Evolutionary conservation across 1,284 basidiomycete species (phyloP).

Genomic region (Athelia sp.): DNA sequence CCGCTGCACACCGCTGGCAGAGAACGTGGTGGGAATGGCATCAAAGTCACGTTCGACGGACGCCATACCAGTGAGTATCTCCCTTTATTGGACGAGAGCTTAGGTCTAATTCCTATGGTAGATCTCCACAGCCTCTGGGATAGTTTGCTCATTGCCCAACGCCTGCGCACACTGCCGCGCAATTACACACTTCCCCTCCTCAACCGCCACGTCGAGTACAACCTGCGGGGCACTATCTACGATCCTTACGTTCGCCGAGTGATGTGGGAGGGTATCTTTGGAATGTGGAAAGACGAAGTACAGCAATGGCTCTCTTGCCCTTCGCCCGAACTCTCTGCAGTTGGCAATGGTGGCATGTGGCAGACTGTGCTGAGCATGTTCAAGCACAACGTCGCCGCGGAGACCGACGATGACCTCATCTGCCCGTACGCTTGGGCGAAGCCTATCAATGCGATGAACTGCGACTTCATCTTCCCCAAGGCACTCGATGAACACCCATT

Average conservation of each 20-base stretch:
- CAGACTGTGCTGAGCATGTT: slow-evolving; percentile 8
- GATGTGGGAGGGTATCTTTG: slow-evolving; percentile 75
- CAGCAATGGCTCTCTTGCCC: slow-evolving; percentile 70
- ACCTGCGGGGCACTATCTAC: slow-evolving; percentile 79
- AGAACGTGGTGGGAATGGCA: slow-evolving; percentile 80
- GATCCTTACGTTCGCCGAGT: slow-evolving; percentile 86
- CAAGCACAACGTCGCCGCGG: slow-evolving; percentile 12
- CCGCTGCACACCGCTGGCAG: slow-evolving; percentile 86
- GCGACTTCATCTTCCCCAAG: slow-evolving; percentile 73
- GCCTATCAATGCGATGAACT: slow-evolving; percentile 62
- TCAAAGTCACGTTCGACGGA: slow-evolving; percentile 39
- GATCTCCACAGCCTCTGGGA: slow-evolving; percentile 90
- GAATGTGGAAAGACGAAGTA: slow-evolving; percentile 56
- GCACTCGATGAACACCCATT: slow-evolving; percentile 51
- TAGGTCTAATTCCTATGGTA: slow-evolving; percentile 19
- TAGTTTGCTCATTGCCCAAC: slow-evolving; percentile 73
- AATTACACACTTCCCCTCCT: slow-evolving; percentile 78
- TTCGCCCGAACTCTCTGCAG: slow-evolving; percentile 8
- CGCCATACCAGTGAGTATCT: neutral
- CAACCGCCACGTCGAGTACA: slow-evolving; percentile 58
- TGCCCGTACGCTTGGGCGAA: slow-evolving; percentile 80
- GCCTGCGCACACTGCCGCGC: slow-evolving; percentile 62
- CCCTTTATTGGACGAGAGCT: neutral
- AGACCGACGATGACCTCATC: slow-evolving; percentile 56
- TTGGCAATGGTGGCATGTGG: slow-evolving; percentile 20